phyloP scores from a whole-genome alignment of 306 rosid species.

The cucumber (Cucumis sativus) region DNA sequence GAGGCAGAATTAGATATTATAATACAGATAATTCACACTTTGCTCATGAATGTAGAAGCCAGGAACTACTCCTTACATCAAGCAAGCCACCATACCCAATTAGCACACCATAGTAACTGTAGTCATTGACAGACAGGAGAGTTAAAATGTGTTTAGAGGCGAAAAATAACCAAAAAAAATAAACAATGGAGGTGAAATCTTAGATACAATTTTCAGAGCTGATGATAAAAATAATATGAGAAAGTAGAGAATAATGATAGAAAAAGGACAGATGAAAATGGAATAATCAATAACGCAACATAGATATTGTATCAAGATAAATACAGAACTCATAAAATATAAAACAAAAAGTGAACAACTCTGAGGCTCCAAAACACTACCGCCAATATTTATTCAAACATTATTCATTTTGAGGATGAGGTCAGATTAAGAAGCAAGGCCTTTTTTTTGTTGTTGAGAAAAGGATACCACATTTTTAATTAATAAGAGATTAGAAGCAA shows the following conservation, averaged over 20 bases:
- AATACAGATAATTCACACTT: neutral
- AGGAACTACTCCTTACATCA: slow-evolving; percentile 51
- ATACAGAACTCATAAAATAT: neutral
- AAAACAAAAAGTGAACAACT: neutral
- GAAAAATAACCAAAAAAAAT: neutral
- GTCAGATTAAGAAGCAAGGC: neutral
- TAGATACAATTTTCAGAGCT: neutral
- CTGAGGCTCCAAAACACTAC: neutral
- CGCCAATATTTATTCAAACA: neutral
- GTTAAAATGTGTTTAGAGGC: neutral
- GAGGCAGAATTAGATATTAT: neutral
- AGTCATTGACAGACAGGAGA: slow-evolving; percentile 9
- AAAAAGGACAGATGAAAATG: neutral
- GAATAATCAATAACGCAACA: neutral
- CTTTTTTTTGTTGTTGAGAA: too few species aligned
- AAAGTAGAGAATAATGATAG: neutral
- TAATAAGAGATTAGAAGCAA: neutral
- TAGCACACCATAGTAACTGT: slow-evolving; percentile 80
- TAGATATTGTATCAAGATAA: neutral
- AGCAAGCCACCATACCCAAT: slow-evolving; percentile 75
- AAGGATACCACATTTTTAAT: too few species aligned
- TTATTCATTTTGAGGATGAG: neutral
- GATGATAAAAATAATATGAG: neutral
- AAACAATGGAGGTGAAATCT: neutral
- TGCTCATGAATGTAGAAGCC: slow-evolving; percentile 11